Percentiles rank a stretch among this genome's conserved stretches.
Conservation (phyloP, 352 stramenopile genomes). For the Globisporangium recalcitrans region DNA sequence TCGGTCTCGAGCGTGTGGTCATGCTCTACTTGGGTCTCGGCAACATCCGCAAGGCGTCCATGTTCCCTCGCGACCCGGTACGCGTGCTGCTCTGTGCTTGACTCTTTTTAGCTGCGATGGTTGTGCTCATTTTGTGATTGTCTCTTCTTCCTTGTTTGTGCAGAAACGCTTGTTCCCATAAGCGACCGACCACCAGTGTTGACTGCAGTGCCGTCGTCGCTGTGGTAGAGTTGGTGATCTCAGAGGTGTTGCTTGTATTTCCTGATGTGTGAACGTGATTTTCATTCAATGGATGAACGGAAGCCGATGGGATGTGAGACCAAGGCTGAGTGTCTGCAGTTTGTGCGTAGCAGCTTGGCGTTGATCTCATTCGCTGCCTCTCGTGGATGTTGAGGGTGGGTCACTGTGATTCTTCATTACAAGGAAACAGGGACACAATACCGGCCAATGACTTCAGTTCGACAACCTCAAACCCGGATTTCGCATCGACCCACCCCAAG, state of each 20-base stretch:
- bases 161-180: conserved; percentile 69
- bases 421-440: no score
- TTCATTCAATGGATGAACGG: not conserved
- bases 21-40: conserved; percentile 98
- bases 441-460: no score
- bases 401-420: no score
- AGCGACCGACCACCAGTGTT: not conserved
- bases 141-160: not conserved
- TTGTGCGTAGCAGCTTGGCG: no score
- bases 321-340: no score
- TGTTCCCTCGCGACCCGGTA: conserved; percentile 97
- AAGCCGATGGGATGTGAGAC: no score
- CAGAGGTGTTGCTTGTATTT: not conserved
- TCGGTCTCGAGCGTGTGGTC: conserved; percentile 98
- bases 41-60: conserved; percentile 98
- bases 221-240: not conserved
- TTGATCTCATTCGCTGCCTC: no score
- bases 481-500: not conserved
- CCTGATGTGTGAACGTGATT: not conserved
- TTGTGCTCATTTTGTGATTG: conserved; percentile 10
- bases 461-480: not conserved
- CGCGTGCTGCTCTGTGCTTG: conserved; percentile 14
- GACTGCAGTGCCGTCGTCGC: not conserved
- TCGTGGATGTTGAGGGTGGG: no score
- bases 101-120: not conserved